Base-by-base conservation (phyloP, 768 basidiomycete species). In the Pholiota conissans region DNA sequence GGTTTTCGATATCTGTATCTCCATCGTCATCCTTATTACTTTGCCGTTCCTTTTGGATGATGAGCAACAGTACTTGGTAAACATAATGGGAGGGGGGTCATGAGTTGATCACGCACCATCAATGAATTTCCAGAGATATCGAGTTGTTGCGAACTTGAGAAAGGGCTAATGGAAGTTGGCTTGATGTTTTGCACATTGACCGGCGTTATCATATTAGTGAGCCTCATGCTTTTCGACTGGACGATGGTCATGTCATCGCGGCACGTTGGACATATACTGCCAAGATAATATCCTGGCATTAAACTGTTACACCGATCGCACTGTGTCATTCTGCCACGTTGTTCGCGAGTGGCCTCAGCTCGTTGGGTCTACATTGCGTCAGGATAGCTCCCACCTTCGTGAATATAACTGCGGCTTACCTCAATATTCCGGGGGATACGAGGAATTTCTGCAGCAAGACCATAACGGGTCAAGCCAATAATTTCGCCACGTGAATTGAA, bases 401-500 rank as follows among this genome's bases (percentile, higher is more conserved):
- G n/a, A n/a, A n/a, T n/a, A n/a, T n/a, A 9, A 45, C 40, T 45
- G n/a, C 5, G 42, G 24, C 42, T 45, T 45, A 45, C 42, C 13
- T 45, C 42, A 39, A 39, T 39, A 45, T 45, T 45, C 42, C 20
- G 7, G 7, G 42, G 7, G 22, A 20, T 45, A 20, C 18, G 42
- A 22, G 22, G 42, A 8, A 2, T 18, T 39, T 39, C 37, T 14
- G 37, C 37, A n/a, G n/a, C 20, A 6, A 18, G n/a, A 28, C n/a
- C 27, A 35, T 16, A n/a, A 20, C n/a, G 11, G 22, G 14, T 18
- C 9, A 40, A 20, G 26, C 28, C 16, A 46, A 61, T 52, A 24
- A 52, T 22, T 60, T 64, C 63, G 42, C 63, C 63, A 13, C 52
- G 61, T 18, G 61, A 56, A 55, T 62, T 62, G 40, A 64, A 64